Conservation (phyloP, 495 filamentous ascomycete genomes). For the Hyphodiscus hymeniophilus region DNA sequence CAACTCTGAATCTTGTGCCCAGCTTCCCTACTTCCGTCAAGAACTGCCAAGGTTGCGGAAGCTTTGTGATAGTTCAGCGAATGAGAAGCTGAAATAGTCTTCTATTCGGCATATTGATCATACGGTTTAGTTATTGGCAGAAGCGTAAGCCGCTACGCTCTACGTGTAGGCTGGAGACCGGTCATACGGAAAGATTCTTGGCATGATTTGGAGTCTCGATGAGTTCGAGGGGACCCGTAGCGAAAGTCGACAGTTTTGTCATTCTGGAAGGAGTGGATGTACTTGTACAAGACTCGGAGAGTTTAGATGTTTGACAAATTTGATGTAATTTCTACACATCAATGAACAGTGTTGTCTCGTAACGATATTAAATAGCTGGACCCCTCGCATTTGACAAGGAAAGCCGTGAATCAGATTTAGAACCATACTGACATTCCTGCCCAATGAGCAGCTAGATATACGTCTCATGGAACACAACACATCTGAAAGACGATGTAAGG, state of each 20-base stretch:
- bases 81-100: constrained; percentile 57
- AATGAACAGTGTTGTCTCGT: too few species aligned
- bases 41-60: constrained; percentile 91
- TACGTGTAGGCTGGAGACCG: background rate
- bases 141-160: background rate
- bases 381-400: too few species aligned
- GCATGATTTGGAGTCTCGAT: constrained; percentile 25
- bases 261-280: too few species aligned
- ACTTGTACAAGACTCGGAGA: too few species aligned
- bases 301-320: too few species aligned
- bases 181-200: constrained; percentile 13
- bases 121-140: background rate
- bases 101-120: background rate
- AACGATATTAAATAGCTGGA: too few species aligned
- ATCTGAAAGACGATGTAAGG: too few species aligned
- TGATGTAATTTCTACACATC: too few species aligned
- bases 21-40: constrained; percentile 70
- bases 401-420: too few species aligned
- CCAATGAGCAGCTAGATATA: too few species aligned
- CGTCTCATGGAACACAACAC: too few species aligned
- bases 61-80: constrained; percentile 94
- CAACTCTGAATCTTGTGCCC: constrained; percentile 71
- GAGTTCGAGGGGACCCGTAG: constrained; percentile 24
- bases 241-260: background rate
- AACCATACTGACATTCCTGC: too few species aligned